Base-by-base conservation (phyloP, 257 asterid genomes). In the Przewalskia tangutica region DNA sequence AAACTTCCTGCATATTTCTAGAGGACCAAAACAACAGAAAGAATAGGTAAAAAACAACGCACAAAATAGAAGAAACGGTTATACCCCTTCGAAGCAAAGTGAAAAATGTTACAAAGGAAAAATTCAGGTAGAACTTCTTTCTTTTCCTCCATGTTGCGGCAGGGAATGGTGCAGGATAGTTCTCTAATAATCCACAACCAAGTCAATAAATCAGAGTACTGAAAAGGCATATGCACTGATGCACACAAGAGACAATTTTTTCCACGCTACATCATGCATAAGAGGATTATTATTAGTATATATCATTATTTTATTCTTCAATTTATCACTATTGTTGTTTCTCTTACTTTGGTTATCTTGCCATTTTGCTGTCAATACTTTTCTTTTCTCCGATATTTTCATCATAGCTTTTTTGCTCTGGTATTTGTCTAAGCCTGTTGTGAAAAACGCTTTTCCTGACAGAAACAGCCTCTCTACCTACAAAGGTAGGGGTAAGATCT, bases 1-100 rank as follows among this genome's bases (percentile, higher is more conserved):
- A 93, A 87, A 78, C 88, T 85, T 82, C 97, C 97, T 71, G 93
- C 89, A 82, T 89, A 77, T 86, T 84, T 89, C 97, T 93, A 83
- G 50, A 82, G 67, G 58, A 23, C 84, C 86, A 85, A 88, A 76
- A 53, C 10, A 56, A 44, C 58, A 68, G 13, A 17, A 66, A 58
- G 51, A 2, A 62, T 4, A 60, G 77, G 60, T 13, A 80, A 63
- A 44, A 54, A 6, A 27, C 20, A 0, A 80, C 64, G 4, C 77
- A 64, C 1, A 51, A 38, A 38, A 38, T 62, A 80, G 46, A 51
- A 44, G 82, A 62, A 60, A 44, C 46, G 42, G 34, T 20, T 79
- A 64, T 23, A 48, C 18, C 32, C 32, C 32, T 27, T 27, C 32
- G 32, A 73, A 20, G 79, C 60, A 73, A 48, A 73, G 42, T 20